A percentile compares a stretch with the other conserved stretches of the same genome.
Evolutionary conservation across 1,284 basidiomycete species (phyloP).

Genomic region (Ustilago cynodontis): DNA sequence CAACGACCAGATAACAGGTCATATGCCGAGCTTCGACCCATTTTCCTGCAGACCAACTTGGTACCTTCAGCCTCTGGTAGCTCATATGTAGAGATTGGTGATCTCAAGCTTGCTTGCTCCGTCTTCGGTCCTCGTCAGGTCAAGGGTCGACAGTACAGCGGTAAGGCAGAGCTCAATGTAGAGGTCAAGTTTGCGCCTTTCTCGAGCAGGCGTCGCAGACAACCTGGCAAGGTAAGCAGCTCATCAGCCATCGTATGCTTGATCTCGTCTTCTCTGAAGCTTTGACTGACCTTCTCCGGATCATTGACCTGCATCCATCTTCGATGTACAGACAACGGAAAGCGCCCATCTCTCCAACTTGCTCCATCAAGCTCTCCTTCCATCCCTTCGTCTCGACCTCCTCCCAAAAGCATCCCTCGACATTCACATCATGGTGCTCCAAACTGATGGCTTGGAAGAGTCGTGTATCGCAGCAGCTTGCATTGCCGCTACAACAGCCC

Average conservation of each 20-base stretch:
- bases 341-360: constrained; percentile 84
- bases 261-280: too few relatives aligned
- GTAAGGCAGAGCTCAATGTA: constrained; percentile 88
- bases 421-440: constrained; percentile 88
- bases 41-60: constrained; percentile 83
- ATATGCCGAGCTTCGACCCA: constrained; percentile 68
- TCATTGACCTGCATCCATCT: not conserved
- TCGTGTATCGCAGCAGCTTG: constrained; percentile 73
- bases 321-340: constrained; percentile 83
- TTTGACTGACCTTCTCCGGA: not conserved
- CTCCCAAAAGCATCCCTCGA: constrained; percentile 95
- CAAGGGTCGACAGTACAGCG: constrained; percentile 80
- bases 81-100: constrained; percentile 90
- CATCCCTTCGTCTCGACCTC: constrained; percentile 87
- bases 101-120: constrained; percentile 92
- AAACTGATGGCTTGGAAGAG: constrained; percentile 84
- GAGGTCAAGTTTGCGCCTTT: constrained; percentile 98
- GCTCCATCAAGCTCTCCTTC: constrained; percentile 86
- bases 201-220: constrained; percentile 80
- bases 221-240: constrained; percentile 81
- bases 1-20: constrained; percentile 31
- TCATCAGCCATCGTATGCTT: not conserved
- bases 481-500: constrained; percentile 88
- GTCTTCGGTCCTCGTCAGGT: constrained; percentile 95
- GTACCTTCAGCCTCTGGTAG: constrained; percentile 94